Evolutionary conservation across 2,329 filamentous ascomycete species (phyloP).

Genomic region (Scedosporium aurantiacum): DNA sequence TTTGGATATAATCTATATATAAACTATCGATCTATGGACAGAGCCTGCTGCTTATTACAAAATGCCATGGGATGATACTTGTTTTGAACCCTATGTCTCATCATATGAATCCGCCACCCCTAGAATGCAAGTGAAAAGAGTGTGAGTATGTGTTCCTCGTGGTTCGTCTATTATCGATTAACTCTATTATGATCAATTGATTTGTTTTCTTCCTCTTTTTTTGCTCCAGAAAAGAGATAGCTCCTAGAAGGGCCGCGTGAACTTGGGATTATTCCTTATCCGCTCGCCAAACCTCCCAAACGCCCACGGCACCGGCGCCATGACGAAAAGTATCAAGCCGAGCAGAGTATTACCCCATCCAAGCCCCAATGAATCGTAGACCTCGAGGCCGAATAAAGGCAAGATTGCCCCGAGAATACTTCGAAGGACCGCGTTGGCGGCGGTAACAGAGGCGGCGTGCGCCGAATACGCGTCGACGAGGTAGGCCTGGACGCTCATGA

Average conservation of each 20-base stretch:
- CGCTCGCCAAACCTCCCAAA: constrained; percentile 18
- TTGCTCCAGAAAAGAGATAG: too few species aligned
- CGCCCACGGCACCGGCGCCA: constrained; percentile 21
- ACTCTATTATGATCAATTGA: neutral
- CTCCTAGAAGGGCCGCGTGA: neutral
- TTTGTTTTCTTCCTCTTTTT: neutral
- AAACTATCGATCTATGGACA: too few species aligned
- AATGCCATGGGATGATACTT: too few species aligned
- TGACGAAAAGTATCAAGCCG: constrained; percentile 22
- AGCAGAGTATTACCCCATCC: constrained; percentile 32
- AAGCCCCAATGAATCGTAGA: constrained; percentile 25
- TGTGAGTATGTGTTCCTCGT: too few species aligned
- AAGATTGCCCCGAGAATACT: constrained; percentile 25
- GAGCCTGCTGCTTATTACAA: too few species aligned
- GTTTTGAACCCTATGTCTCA: too few species aligned
- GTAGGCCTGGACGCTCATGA: constrained; percentile 38
- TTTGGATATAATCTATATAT: too few species aligned
- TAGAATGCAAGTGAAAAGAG: too few species aligned
- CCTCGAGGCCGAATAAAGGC: constrained; percentile 24
- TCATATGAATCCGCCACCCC: too few species aligned
- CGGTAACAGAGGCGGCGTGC: constrained; percentile 20
- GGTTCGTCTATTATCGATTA: too few species aligned
- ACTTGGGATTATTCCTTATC: constrained; percentile 11
- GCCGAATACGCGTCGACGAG: constrained; percentile 20
- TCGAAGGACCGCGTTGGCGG: constrained; percentile 18